Base-by-base conservation (phyloP, 1,139 yeast genomes). In the Pichia sp. region DNA sequence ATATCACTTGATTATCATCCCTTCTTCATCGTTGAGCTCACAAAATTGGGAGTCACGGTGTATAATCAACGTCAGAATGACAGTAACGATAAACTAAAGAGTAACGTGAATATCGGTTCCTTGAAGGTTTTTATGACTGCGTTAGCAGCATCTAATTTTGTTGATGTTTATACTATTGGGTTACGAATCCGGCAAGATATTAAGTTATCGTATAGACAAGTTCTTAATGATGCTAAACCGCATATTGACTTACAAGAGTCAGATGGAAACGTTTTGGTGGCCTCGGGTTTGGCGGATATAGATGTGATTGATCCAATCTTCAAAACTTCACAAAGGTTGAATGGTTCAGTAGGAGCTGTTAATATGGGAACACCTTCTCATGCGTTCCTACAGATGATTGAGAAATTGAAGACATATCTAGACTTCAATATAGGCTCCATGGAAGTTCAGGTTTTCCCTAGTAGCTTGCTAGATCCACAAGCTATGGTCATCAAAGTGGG, bases 1-100 rank as follows among this genome's bases (percentile, higher is more conserved):
- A 61, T 77, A 8, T 76, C 91, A 0, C 75, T 88, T 51, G 97
- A 91, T 53, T 85, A 77, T 53, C 96, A 88, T 53, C 75, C 84
- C 18, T 86, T 91, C 58, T 72, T 84, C 14, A 70, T 88, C 35
- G 72, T 76, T 1, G 67, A 69, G 20, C 55, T 81, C 22, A 60
- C 66, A 17, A 62, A 65, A 1, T 62, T 77, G 22, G 64, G 70
- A 7, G 59, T 81, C 27, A 77, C 77, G 28, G 65, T 86, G 23
- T 79, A 72, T 53, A 88, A 88, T 53, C 85, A 81, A 51, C 74
- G 70, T 50, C 41, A 30, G 5, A 79, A 72, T 38, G 55, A 63
- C 4, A 56, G 67, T 20, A 73, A 74, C 38, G 94, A 86, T 51
- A 72, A 74, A 38, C 62, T 88, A 16, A 72, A 72, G 41, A 83